Base-by-base conservation (phyloP, 352 stramenopile genomes). In the Pythium sukuiense region DNA sequence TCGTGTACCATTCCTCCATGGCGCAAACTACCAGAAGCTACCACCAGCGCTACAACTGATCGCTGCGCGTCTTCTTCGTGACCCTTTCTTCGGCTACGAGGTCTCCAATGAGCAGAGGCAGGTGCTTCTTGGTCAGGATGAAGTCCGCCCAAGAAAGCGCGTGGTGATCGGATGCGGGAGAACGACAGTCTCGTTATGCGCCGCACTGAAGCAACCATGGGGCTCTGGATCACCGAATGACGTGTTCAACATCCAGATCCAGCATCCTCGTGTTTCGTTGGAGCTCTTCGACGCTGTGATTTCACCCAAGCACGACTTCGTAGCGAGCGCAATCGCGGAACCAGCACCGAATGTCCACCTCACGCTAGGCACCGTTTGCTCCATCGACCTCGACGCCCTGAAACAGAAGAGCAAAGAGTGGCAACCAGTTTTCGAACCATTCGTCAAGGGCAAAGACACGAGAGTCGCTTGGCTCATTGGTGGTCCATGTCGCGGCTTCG, bases 171-270 rank as follows among this genome's bases (percentile, higher is more conserved):
- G 85, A 9, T 92, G 81, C 57, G 85, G 85, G 16, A 76, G 85
- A 2, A 80, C 81, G 14, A 93, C 85, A 0, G 79, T 92, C 24
- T 64, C 85, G 45, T 67, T 93, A 13, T 86, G 83, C 63, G 83
- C 79, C 9, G 67, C 77, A 43, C 60, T 90, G 59, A 86, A 85
- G 61, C 72, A 54, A 64, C 45, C 50, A 9, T 62, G 61, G 55
- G 37, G 59, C 20, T 24, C 32, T 12, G 30, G 11, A 45, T 58
- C 67, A 2, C 4, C n/a, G 11, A 29, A 11, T 13, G 55, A n/a
- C n/a, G 65, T 80, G 14, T 87, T 85, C 52, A 88, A 85, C 70
- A 76, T 93, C 49, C 85, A 93, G 65, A 88, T 93, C 63, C 81
- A 93, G 63, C 85, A 93, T 50, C 85, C 85, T 18, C 80, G 81